phyloP scores from a whole-genome alignment of 1,284 basidiomycete species.

The Irpex sp. region DNA sequence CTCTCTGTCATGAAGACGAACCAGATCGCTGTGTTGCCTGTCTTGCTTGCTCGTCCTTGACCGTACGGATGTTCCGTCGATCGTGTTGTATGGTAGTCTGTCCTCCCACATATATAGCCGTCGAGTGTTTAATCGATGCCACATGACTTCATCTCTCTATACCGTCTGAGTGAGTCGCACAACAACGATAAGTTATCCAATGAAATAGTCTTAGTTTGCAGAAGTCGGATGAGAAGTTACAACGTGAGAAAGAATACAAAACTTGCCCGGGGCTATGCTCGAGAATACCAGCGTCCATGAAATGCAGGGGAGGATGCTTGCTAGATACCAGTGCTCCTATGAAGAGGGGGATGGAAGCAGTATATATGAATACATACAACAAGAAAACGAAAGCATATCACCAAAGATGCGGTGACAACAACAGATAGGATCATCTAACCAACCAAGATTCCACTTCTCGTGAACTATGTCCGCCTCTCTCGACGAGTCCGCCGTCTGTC shows the following conservation, averaged over 20 bases:
- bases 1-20: neutral
- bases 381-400: constrained; percentile 7
- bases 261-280: constrained; percentile 4
- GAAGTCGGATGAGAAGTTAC: neutral
- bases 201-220: neutral
- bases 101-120: neutral
- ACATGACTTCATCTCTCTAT: neutral
- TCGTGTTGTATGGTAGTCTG: neutral
- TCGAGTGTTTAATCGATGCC: too few relatives aligned
- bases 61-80: neutral
- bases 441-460: constrained; percentile 1
- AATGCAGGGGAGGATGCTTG: neutral
- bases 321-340: constrained; percentile 1
- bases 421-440: constrained; percentile 16
- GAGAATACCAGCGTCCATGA: constrained; percentile 2
- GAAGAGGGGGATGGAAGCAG: neutral
- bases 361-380: constrained; percentile 14
- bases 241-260: constrained; percentile 6
- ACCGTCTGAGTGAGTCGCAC: neutral
- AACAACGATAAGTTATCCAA: neutral
- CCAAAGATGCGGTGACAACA: constrained; percentile 15
- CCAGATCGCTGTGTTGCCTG: neutral
- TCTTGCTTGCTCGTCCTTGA: neutral
- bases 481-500: constrained; percentile 56
- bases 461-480: constrained; percentile 33